Conservation (phyloP, 139 green algal species). For the Chlorella sp. region DNA sequence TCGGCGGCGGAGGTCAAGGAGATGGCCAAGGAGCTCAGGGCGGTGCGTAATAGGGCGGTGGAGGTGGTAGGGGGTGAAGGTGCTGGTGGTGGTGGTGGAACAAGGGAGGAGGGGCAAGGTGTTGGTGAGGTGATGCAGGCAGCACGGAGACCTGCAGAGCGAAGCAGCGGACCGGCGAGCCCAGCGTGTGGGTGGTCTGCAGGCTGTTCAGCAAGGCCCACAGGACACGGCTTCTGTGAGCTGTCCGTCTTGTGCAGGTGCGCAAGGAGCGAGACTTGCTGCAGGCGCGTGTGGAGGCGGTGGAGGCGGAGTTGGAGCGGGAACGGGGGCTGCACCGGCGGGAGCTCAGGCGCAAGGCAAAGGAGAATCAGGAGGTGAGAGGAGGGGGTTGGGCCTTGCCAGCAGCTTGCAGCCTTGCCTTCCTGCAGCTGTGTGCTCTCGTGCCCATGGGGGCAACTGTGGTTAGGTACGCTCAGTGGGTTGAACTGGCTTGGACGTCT, state of each 20-base stretch:
- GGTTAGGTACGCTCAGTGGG: not conserved
- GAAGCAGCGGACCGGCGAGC: too few species aligned
- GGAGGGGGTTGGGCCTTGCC: not conserved
- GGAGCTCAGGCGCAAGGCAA: constrained; percentile 53
- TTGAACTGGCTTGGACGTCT: not conserved
- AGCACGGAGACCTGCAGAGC: too few species aligned
- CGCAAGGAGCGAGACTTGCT: constrained; percentile 66
- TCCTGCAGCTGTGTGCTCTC: not conserved
- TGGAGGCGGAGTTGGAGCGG: constrained; percentile 52
- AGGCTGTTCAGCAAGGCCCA: too few species aligned
- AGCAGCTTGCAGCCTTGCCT: not conserved
- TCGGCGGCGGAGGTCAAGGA: constrained; percentile 28
- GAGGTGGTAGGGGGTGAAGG: too few species aligned
- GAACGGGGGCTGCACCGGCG: constrained; percentile 58
- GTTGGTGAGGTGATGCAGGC: too few species aligned
- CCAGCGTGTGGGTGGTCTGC: too few species aligned
- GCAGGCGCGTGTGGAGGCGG: constrained; percentile 34
- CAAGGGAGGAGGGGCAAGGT: too few species aligned
- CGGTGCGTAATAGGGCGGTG: too few species aligned
- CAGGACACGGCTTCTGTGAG: too few species aligned
- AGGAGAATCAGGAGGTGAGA: constrained; percentile 46
- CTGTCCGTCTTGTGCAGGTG: constrained; percentile 33
- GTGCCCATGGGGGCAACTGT: not conserved
- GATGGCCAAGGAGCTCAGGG: constrained; percentile 35
- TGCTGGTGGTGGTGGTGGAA: too few species aligned